These are phyloP conservation scores for Xanthoconium separans DNA, from an alignment of 1,284 basidiomycete genomes.

Conservation along the genomic window DNA sequence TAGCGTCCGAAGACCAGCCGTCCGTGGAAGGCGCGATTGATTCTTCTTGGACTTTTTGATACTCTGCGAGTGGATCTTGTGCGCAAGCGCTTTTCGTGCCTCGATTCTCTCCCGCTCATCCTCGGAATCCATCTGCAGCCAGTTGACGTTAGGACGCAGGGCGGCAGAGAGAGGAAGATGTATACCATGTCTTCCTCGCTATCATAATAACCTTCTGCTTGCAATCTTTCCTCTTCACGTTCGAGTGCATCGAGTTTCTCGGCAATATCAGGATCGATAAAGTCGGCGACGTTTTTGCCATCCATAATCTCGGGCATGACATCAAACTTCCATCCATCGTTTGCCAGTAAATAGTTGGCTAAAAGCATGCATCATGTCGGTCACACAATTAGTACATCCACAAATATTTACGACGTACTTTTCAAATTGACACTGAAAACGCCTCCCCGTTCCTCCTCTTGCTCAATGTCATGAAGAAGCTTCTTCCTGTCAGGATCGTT, in stretches of 20 bases:
- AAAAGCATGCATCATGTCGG: constrained; percentile 1
- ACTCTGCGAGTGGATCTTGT: constrained; percentile 79
- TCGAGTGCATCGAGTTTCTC: constrained; percentile 97
- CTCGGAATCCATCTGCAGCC: constrained; percentile 78
- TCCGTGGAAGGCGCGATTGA: constrained; percentile 81
- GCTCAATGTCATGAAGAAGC: constrained; percentile 79
- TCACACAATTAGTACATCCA: neutral
- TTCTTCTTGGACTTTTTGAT: constrained; percentile 89
- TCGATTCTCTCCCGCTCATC: constrained; percentile 83
- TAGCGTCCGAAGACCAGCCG: constrained; percentile 84
- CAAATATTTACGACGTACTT: constrained; percentile 48
- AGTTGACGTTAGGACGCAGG: constrained; percentile 4
- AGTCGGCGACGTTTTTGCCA: constrained; percentile 99
- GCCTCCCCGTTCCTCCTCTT: constrained; percentile 82
- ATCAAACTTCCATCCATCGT: constrained; percentile 96
- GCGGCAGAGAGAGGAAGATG: constrained; percentile 4
- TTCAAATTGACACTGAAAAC: constrained; percentile 89
- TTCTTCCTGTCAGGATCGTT: constrained; percentile 71
- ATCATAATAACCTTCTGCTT: constrained; percentile 95
- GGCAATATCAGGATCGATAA: constrained; percentile 98
- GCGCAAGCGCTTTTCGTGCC: constrained; percentile 62
- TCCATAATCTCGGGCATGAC: constrained; percentile 95
- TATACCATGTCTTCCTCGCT: constrained; percentile 81
- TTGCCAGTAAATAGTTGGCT: constrained; percentile 90
- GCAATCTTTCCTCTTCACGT: constrained; percentile 91